Base-by-base conservation (phyloP, 2,329 filamentous ascomycete genomes). In the Cordyceps cateniannulata region DNA sequence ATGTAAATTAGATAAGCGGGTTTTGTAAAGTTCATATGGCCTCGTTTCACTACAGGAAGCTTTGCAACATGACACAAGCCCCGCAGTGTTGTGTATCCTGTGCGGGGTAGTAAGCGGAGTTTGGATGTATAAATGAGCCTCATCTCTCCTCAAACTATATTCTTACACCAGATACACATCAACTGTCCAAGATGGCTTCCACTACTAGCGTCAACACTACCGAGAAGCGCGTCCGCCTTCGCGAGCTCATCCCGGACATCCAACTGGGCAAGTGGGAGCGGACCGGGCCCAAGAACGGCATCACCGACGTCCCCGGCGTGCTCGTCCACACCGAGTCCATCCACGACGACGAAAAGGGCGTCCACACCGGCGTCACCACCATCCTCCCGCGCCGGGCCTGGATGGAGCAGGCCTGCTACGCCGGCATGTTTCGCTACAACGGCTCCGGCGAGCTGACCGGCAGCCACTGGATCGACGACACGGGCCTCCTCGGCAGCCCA, bases 371-470 rank as follows among this genome's bases (percentile, higher is more conserved):
- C 57, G 70, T 79, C 14, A 80, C 77, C 1, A 74, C 75, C 51
- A 78, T 80, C 62, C 66, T 79, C 7, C 77, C 78, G 0, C 74
- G 75, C 27, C 56, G 65, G 24, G 66, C 72, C 29, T 79, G 76
- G 75, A 75, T 77, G 65, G 59, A 71, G 57, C 68, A 73, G 7
- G 76, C 75, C 24, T 77, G 76, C 66, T 75, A 78, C 48, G 73
- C 76, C 4, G 75, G 74, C 38, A 64, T 79, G 45, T 84, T 84
- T 71, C 76, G 77, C 64, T 84, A 85, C 74, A 86, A 85, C 65
- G 83, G 83, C 60, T 79, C 79, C 22, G 83, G 84, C 51, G 82
- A 85, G 68, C 73, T 85, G 71, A 85, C 83, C 0, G 83, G 83
- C 14, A 75, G 72, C 18, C 80, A 85, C 65, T 82, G 80, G 77